Evolutionary conservation across 2,329 filamentous ascomycete species (phyloP).

Genomic region (Aspergillus fischeri): DNA sequence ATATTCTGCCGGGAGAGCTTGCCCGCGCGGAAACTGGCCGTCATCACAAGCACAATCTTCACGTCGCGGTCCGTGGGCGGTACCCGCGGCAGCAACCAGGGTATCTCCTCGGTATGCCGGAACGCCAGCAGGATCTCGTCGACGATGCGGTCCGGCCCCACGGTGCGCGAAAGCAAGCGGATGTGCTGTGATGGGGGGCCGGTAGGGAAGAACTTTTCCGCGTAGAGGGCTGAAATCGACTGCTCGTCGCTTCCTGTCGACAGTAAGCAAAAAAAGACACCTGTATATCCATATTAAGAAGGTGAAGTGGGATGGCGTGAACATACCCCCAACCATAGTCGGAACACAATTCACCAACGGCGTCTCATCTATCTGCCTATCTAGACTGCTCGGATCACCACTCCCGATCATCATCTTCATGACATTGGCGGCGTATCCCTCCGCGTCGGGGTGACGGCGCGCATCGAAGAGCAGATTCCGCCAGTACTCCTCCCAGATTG

Average conservation of each 20-base stretch:
- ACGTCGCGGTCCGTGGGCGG: constrained; percentile 52
- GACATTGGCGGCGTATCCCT: constrained; percentile 13
- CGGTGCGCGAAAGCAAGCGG: constrained; percentile 52
- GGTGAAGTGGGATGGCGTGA: not conserved
- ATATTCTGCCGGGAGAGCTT: constrained; percentile 48
- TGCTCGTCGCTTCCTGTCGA: constrained; percentile 16
- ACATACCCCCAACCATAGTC: constrained; percentile 34
- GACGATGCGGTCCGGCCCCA: constrained; percentile 53
- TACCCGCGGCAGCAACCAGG: constrained; percentile 55
- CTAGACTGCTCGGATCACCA: constrained; percentile 2
- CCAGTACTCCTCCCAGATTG: constrained; percentile 37
- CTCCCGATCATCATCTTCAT: constrained; percentile 16
- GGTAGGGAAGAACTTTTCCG: constrained; percentile 48
- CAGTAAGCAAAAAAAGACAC: not conserved
- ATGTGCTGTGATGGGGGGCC: constrained; percentile 46
- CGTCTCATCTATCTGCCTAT: constrained; percentile 13
- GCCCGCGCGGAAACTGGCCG: constrained; percentile 39
- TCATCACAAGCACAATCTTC: constrained; percentile 50
- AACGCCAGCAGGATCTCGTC: constrained; percentile 56
- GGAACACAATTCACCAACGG: constrained; percentile 33
- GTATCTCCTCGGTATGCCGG: constrained; percentile 50
- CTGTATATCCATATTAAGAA: not conserved
- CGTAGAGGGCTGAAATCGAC: constrained; percentile 46
- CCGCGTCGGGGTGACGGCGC: not conserved
- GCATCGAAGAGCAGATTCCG: constrained; percentile 16